A percentile compares a stretch with the other conserved stretches of the same genome.
Conservation (phyloP, 345 rosid genomes). For the Litchi chinensis region DNA sequence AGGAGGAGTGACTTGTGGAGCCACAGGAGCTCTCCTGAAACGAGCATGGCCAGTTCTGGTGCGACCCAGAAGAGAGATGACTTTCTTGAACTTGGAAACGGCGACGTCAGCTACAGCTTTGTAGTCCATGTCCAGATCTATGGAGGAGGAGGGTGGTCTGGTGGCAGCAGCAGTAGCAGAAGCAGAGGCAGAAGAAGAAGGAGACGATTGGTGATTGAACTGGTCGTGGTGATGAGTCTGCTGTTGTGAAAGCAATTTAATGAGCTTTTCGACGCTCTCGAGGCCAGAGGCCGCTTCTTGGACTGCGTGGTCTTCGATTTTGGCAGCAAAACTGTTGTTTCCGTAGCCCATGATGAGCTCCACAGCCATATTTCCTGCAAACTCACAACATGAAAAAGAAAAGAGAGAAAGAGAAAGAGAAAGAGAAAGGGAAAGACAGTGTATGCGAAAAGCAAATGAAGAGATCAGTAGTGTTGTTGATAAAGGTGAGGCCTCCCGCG, state of each 20-base stretch:
- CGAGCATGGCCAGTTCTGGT: slow-evolving; percentile 93
- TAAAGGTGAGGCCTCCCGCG: slow-evolving; percentile 31
- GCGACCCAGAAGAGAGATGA: slow-evolving; percentile 84
- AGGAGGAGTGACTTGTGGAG: slow-evolving; percentile 4
- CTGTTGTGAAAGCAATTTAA: slow-evolving; percentile 64
- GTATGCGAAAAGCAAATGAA: slow-evolving; percentile 12
- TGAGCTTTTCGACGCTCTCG: slow-evolving; percentile 74
- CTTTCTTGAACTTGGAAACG: slow-evolving; percentile 79
- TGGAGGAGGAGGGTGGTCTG: slow-evolving; percentile 27
- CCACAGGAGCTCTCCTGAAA: slow-evolving; percentile 69
- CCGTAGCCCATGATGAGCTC: slow-evolving; percentile 52
- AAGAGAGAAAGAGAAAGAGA: too few species aligned
- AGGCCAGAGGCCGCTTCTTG: slow-evolving; percentile 90
- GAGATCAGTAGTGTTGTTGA: slow-evolving; percentile 25
- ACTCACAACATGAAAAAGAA: slow-evolving; percentile 15
- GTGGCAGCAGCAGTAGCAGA: slow-evolving; percentile 29
- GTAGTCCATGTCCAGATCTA: slow-evolving; percentile 60
- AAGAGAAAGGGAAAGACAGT: too few species aligned
- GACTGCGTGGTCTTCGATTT: slow-evolving; percentile 58
- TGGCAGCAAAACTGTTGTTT: slow-evolving; percentile 37
- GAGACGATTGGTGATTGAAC: slow-evolving; percentile 7
- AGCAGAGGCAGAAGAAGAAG: slow-evolving; percentile 28
- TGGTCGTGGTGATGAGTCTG: slow-evolving; percentile 11
- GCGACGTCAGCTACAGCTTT: slow-evolving; percentile 63
- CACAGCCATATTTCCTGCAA: slow-evolving; percentile 50